Percentiles rank a stretch among this genome's conserved stretches.
Conservation (phyloP, 768 basidiomycete genomes). For the Multifurca ochricompacta region DNA sequence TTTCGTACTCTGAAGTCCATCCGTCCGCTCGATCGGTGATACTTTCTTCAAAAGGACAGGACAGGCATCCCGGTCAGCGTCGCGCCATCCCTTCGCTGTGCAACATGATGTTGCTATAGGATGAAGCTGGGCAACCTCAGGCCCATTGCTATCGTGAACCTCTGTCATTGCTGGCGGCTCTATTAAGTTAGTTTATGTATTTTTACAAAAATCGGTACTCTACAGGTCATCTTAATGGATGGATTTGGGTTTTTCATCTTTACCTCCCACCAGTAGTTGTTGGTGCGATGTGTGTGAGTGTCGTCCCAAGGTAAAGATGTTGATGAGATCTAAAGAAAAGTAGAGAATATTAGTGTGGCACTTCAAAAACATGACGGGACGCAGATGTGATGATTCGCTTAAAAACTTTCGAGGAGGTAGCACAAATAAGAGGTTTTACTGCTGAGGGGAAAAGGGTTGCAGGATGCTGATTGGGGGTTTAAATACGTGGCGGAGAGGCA, state of each 20-base stretch:
- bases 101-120: conserved; percentile 6
- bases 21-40: neutral
- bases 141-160: neutral
- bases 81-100: neutral
- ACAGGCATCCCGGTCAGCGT: neutral
- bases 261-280: no score
- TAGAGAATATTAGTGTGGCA: no score
- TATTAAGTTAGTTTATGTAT: conserved; percentile 4
- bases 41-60: conserved; percentile 1
- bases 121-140: neutral
- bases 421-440: no score
- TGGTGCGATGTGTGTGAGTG: no score
- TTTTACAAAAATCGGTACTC: neutral
- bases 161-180: neutral
- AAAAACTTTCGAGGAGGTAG: no score
- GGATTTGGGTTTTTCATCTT: neutral
- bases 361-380: no score
- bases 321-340: no score
- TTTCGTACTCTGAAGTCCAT: neutral
- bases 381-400: no score
- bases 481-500: no score
- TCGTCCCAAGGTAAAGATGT: no score
- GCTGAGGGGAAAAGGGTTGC: no score
- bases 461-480: no score
- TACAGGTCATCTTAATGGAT: neutral